phyloP scores from a whole-genome alignment of 805 yeast species.

The Cyberlindnera xylosilytica region DNA sequence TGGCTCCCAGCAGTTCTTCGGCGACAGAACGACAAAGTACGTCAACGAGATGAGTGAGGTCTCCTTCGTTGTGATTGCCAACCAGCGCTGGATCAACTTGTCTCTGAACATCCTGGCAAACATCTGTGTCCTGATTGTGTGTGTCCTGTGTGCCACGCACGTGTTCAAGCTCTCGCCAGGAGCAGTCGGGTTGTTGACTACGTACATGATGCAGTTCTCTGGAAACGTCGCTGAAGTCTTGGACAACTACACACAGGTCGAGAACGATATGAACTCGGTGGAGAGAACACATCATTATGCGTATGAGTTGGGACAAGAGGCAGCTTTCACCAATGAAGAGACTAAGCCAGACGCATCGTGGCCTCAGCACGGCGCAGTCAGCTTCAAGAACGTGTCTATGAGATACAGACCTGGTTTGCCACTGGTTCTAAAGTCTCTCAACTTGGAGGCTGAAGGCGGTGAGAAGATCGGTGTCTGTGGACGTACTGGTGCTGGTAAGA shows the following conservation, averaged over 20 bases:
- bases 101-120: constrained; percentile 52
- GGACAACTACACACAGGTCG: constrained; percentile 60
- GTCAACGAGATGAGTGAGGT: constrained; percentile 68
- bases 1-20: constrained; percentile 41
- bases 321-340: constrained; percentile 45
- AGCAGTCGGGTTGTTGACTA: constrained; percentile 61
- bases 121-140: constrained; percentile 46
- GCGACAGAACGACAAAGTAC: constrained; percentile 38
- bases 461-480: constrained; percentile 64
- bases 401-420: constrained; percentile 65
- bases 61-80: constrained; percentile 52
- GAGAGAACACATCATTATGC: constrained; percentile 70
- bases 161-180: constrained; percentile 58
- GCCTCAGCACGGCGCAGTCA: constrained; percentile 33
- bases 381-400: constrained; percentile 53
- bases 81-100: constrained; percentile 69
- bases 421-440: constrained; percentile 53
- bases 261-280: constrained; percentile 71
- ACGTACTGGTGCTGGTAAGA: constrained; percentile 66
- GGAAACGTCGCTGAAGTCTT: constrained; percentile 30
- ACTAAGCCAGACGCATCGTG: constrained; percentile 15
- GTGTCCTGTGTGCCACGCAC: constrained; percentile 54
- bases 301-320: constrained; percentile 62
- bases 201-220: constrained; percentile 53
- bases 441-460: constrained; percentile 43